Conservation (phyloP, 148 eudicot species). For the Fagopyrum homotropicum region DNA sequence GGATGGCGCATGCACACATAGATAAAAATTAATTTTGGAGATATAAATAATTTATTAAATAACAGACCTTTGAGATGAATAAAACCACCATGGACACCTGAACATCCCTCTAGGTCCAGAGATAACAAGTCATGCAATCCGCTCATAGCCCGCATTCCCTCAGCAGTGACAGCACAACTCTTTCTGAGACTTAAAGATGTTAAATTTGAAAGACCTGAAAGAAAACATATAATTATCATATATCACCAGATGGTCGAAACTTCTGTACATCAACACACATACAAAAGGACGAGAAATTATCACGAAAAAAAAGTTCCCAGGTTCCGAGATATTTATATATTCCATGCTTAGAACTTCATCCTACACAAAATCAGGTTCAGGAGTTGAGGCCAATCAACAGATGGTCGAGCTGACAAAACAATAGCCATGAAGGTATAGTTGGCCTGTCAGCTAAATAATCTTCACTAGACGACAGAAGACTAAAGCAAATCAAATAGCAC, state of each 20-base stretch:
- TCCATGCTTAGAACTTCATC: background rate
- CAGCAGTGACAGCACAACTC: constrained; percentile 19
- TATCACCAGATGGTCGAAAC: background rate
- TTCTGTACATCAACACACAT: background rate
- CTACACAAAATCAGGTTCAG: background rate
- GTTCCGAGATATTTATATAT: background rate
- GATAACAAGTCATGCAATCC: constrained; percentile 13
- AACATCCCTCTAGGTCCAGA: constrained; percentile 26
- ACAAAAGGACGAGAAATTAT: background rate
- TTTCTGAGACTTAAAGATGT: constrained; percentile 21
- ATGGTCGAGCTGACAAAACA: background rate
- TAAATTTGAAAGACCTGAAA: constrained; percentile 16
- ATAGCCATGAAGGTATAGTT: background rate
- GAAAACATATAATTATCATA: background rate
- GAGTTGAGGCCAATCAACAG: background rate
- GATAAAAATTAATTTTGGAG: background rate
- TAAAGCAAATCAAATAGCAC: background rate
- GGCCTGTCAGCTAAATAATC: background rate
- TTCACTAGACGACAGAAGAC: background rate
- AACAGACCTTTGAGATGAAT: constrained; percentile 24
- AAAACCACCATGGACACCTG: constrained; percentile 26
- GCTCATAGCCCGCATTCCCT: constrained; percentile 21
- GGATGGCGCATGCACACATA: background rate
- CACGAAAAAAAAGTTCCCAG: background rate
- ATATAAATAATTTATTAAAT: background rate